Evolutionary conservation across 805 yeast genomes (phyloP).

Genomic region (Metschnikowia matae): DNA sequence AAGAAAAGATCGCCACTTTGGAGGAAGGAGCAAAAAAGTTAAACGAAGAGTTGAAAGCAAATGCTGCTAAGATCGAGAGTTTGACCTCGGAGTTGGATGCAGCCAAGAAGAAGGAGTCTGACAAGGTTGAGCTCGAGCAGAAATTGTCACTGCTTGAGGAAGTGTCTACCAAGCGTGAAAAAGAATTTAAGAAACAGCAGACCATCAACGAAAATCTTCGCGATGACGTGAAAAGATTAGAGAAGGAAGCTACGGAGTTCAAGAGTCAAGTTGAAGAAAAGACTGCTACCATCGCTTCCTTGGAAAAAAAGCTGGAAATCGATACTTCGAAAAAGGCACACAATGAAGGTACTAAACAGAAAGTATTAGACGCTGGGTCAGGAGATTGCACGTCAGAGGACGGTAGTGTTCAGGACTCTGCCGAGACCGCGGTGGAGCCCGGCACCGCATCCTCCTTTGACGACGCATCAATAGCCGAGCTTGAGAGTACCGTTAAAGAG

Average conservation of each 20-base stretch:
- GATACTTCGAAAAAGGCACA: neutral
- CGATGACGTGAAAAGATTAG: slow-evolving; percentile 5
- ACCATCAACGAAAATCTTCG: neutral
- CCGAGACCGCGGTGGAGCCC: neutral
- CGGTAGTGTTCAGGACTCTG: neutral
- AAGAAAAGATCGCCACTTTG: neutral
- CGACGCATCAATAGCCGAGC: neutral
- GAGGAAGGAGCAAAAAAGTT: neutral
- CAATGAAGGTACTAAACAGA: slow-evolving; percentile 8
- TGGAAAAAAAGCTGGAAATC: slow-evolving; percentile 1
- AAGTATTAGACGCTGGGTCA: neutral
- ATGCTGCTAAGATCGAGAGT: slow-evolving; percentile 1
- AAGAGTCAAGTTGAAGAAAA: slow-evolving; percentile 4
- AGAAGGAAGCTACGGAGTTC: neutral
- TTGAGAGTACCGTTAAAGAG: slow-evolving; percentile 1
- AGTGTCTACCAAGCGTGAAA: neutral
- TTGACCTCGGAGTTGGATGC: slow-evolving; percentile 3
- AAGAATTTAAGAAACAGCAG: neutral
- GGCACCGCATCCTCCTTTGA: neutral
- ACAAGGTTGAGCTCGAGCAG: slow-evolving; percentile 10
- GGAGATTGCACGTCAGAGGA: neutral
- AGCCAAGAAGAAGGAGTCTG: slow-evolving; percentile 1
- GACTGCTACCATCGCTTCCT: neutral
- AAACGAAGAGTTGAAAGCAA: neutral
- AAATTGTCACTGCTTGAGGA: slow-evolving; percentile 5